Percentiles rank a stretch among this genome's conserved stretches.
Conservation (phyloP, 768 basidiomycete species). For the Russula emetica region DNA sequence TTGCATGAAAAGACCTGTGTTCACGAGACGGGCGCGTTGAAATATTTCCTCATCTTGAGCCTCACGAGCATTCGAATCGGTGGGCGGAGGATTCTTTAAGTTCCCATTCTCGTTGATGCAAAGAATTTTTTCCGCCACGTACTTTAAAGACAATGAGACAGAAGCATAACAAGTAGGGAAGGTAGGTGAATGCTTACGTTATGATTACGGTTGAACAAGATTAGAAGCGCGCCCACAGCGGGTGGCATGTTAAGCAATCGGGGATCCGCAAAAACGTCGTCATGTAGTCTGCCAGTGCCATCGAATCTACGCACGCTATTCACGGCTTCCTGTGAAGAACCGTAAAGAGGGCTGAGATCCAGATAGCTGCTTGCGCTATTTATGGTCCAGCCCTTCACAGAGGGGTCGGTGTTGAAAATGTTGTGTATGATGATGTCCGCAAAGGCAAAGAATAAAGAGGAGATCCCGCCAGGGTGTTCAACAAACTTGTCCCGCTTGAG, state of each 20-base stretch:
- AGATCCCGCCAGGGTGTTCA: constrained; percentile 50
- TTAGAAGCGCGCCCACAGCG: constrained; percentile 58
- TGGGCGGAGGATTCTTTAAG: constrained; percentile 34
- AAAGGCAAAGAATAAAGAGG: constrained; percentile 72
- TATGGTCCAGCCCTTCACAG: constrained; percentile 40
- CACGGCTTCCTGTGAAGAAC: constrained; percentile 45
- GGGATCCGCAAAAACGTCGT: constrained; percentile 66
- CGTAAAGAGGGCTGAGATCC: constrained; percentile 73
- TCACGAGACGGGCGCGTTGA: constrained; percentile 66
- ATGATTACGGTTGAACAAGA: constrained; percentile 69
- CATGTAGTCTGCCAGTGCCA: constrained; percentile 61
- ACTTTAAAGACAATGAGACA: constrained; percentile 40
- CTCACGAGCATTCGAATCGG: constrained; percentile 27
- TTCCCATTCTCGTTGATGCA: constrained; percentile 62
- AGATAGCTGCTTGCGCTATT: constrained; percentile 72
- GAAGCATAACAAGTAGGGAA: background rate
- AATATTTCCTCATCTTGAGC: constrained; percentile 76
- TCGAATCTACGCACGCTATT: constrained; percentile 54
- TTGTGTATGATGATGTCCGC: constrained; percentile 72
- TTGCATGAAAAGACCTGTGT: constrained; percentile 67
- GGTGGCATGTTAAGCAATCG: constrained; percentile 72
- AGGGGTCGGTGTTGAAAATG: constrained; percentile 56
- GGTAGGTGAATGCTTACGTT: constrained; percentile 45
- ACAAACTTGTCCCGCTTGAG: constrained; percentile 40
- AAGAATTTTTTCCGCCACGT: constrained; percentile 60